phyloP scores from a whole-genome alignment of 2,329 filamentous ascomycete genomes.

The Penicillium sp. region DNA sequence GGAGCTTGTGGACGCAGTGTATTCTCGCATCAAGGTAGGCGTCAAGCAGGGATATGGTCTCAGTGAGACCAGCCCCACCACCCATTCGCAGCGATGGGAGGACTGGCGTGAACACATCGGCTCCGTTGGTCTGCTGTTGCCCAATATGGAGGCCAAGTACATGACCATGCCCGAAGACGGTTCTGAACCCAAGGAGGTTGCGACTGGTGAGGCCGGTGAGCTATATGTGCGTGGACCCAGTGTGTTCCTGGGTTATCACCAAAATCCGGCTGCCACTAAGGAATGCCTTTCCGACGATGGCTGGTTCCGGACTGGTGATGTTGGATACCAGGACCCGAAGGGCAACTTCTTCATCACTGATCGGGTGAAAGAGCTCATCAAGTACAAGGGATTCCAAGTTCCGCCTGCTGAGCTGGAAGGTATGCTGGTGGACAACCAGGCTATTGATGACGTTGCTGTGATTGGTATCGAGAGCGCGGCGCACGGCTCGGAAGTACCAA shows the following conservation, averaged over 20 bases:
- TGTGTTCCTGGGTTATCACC: slow-evolving; percentile 60
- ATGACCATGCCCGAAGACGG: slow-evolving; percentile 59
- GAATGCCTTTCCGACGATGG: slow-evolving; percentile 63
- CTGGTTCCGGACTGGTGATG: slow-evolving; percentile 88
- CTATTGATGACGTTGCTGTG: slow-evolving; percentile 60
- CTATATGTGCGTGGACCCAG: slow-evolving; percentile 65
- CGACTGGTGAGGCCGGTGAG: slow-evolving; percentile 64
- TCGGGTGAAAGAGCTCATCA: slow-evolving; percentile 64
- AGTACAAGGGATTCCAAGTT: slow-evolving; percentile 71
- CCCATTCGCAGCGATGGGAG: slow-evolving; percentile 68
- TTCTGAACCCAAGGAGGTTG: slow-evolving; percentile 53
- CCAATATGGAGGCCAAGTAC: slow-evolving; percentile 78
- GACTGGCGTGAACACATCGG: slow-evolving; percentile 76
- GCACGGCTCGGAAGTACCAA: slow-evolving; percentile 65
- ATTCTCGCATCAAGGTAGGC: slow-evolving; percentile 68
- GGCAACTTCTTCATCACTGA: slow-evolving; percentile 91
- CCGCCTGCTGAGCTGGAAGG: slow-evolving; percentile 65
- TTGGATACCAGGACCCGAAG: slow-evolving; percentile 71
- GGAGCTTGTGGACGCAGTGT: slow-evolving; percentile 74
- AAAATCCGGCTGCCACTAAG: slow-evolving; percentile 57
- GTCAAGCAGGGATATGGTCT: slow-evolving; percentile 94
- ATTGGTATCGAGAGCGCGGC: slow-evolving; percentile 60
- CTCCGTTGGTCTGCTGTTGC: slow-evolving; percentile 71
- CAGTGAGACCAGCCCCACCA: slow-evolving; percentile 78
- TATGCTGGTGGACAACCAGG: slow-evolving; percentile 49